phyloP scores from a whole-genome alignment of 768 basidiomycete species.

The Trametes sanguinea region DNA sequence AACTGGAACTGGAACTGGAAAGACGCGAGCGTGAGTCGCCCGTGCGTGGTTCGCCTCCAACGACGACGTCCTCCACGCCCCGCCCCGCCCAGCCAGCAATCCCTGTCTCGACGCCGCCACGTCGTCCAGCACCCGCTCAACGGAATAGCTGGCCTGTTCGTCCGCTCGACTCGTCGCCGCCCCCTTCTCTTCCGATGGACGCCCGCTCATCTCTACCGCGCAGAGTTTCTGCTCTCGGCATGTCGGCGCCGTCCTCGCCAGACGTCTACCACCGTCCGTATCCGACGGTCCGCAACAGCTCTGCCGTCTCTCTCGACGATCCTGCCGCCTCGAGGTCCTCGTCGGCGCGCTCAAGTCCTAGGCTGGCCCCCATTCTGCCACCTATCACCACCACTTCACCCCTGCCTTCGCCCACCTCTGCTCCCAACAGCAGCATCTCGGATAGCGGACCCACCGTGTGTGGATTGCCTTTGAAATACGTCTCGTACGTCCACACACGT shows the following conservation, averaged over 20 bases:
- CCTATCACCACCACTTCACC: conserved; percentile 19
- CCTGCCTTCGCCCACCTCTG: conserved; percentile 24
- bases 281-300: conserved; percentile 47
- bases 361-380: conserved; percentile 37
- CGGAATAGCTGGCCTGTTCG: conserved; percentile 6
- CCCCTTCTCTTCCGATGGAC: conserved; percentile 20
- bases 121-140: conserved; percentile 1
- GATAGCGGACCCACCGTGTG: conserved; percentile 53
- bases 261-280: conserved; percentile 67
- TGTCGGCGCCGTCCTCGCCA: conserved; percentile 33
- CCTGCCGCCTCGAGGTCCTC: conserved; percentile 20
- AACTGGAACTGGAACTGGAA: too few relatives aligned
- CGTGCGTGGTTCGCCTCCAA: conserved; percentile 12
- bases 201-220: conserved; percentile 26
- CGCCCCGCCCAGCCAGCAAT: not conserved
- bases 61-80: conserved; percentile 14
- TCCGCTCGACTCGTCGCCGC: not conserved
- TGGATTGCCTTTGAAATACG: conserved; percentile 77
- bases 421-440: conserved; percentile 14
- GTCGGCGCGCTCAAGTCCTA: conserved; percentile 28
- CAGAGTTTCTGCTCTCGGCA: conserved; percentile 31
- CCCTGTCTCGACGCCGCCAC: conserved; percentile 11
- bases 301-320: conserved; percentile 44
- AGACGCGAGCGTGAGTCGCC: conserved; percentile 14
- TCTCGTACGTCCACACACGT: conserved; percentile 56